Evolutionary conservation across 805 yeast genomes (phyloP), one percentile per base, ranked within the genome.

Genomic region (Yarrowia sp.): DNA sequence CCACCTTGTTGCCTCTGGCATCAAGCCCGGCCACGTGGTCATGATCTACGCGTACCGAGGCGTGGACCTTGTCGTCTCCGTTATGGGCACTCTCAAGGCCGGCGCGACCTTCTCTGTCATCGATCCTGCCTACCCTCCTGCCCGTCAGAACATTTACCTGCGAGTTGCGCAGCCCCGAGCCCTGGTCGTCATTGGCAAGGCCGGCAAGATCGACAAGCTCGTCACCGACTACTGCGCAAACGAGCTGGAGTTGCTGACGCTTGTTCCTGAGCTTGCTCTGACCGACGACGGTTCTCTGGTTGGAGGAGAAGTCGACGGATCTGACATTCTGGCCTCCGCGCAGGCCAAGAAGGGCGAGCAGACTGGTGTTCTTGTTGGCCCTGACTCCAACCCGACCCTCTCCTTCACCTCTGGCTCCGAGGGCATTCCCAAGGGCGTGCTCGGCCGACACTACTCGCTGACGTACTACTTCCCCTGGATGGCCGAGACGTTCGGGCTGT

Each of bases 381-480:
- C 99, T 2, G 99, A 94, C 73, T 87, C 94, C 38, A 93, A 93
- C 70, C 99, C 99, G 55, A 94, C 99, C 7, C 79, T 94, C 60
- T 88, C 97, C 0, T 94, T 94, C 77, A 94, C 99, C 6, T 89
- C 97, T 19, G 99, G 99, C 31, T 89, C 97, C 6, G 99, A 94
- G 75, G 99, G 99, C 74, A 80, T 93, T 66, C 99, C 99, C 68
- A 94, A 94, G 76, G 99, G 99, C 78, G 99, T 94, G 22, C 81
- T 91, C 64, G 99, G 99, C 58, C 88, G 99, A 77, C 99, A 94
- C 72, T 96, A 85, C 76, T 93, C 98, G 0, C 78, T 94, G 65
- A 97, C 99, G 2, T 94, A 94, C 78, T 94, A 94, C 76, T 94
- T 94, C 82, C 96, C 96, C 35, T 94, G 99, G 99, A 94, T 94